Base-by-base conservation (phyloP, 148 eudicot species). In the Rhododendron kiyosumense region DNA sequence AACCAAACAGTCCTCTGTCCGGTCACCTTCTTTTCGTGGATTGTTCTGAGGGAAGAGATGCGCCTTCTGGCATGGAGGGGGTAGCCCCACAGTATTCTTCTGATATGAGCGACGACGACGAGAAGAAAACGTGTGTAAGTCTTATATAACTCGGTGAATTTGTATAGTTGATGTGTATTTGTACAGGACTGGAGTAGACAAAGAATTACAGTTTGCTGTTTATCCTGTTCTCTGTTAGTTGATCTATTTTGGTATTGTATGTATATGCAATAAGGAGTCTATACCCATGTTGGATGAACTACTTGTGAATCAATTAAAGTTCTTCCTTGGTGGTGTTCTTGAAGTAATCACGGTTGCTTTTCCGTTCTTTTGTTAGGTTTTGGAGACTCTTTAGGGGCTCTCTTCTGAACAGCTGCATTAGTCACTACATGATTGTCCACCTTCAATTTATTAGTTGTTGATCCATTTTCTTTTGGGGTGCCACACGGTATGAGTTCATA, bases 11-110 rank as follows among this genome's bases (percentile, higher is more conserved):
- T 86, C 22, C 38, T 73, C 77, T 36, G 59, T 79, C 63, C 34
- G 85, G 15, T 52, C 82, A 81, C 81, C 43, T 34, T 82, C 86
- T 83, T 88, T 87, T 91, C 85, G 83, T 92, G 46, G 93, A 87
- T 82, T 79, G 87, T 67, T 67, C 88, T 59, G 73, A 86, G 78
- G 88, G 28, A 28, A 81, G 85, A 52, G 59, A 22, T 86, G 69
- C 79, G 86, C 87, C 85, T 83, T 87, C 83, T 15, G 34, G 80
- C 41, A 26, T 48, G 81, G 89, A 85, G 84, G 84, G n/a, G 73
- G 67, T 78, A 74, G 84, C 52, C 75, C 34, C 8, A 34, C 86
- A 81, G 46, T 85, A 88, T 73, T 49, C 81, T 61, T 59, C 83
- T 43, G 24, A 22, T 85, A 26, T 67, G 12, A 83, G 79, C 81